Evolutionary conservation across 345 rosid species (phyloP).

Genomic region (Excoecaria cochinchinensis): DNA sequence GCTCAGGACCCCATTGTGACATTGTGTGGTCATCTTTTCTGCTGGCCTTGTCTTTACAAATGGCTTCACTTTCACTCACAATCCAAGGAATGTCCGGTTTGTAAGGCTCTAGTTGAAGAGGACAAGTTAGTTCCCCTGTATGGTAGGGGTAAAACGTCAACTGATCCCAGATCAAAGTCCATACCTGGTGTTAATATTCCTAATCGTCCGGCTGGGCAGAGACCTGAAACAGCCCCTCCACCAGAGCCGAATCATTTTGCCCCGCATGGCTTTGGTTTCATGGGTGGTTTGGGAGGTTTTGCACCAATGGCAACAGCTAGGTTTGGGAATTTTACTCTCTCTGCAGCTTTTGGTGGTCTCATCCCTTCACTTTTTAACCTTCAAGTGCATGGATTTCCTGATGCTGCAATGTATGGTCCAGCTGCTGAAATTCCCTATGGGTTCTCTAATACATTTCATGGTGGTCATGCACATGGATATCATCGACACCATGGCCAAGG

Average conservation of each 20-base stretch:
- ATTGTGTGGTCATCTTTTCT: constrained; percentile 94
- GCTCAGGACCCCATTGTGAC: constrained; percentile 99
- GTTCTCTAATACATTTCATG: constrained; percentile 64
- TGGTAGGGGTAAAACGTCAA: constrained; percentile 84
- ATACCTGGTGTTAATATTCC: constrained; percentile 82
- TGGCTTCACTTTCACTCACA: constrained; percentile 91
- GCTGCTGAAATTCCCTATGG: constrained; percentile 73
- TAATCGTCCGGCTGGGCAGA: constrained; percentile 90
- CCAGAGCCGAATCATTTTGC: constrained; percentile 72
- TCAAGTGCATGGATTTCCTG: constrained; percentile 82
- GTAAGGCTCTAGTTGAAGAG: constrained; percentile 86
- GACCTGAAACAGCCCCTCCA: constrained; percentile 94
- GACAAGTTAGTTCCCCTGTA: constrained; percentile 89
- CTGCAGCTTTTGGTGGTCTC: constrained; percentile 86
- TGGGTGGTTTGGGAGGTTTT: constrained; percentile 83
- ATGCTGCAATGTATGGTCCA: constrained; percentile 72
- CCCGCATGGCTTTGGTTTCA: constrained; percentile 72
- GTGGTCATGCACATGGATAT: constrained; percentile 63
- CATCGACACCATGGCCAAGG: constrained; percentile 63
- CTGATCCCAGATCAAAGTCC: constrained; percentile 87
- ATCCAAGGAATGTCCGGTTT: constrained; percentile 84
- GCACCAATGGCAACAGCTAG: constrained; percentile 71
- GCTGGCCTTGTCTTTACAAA: constrained; percentile 99
- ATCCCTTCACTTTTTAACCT: constrained; percentile 80
- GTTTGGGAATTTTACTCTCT: constrained; percentile 77